Evolutionary conservation across 495 filamentous ascomycete genomes (phyloP).

Genomic region (Penicillium bialowiezense): DNA sequence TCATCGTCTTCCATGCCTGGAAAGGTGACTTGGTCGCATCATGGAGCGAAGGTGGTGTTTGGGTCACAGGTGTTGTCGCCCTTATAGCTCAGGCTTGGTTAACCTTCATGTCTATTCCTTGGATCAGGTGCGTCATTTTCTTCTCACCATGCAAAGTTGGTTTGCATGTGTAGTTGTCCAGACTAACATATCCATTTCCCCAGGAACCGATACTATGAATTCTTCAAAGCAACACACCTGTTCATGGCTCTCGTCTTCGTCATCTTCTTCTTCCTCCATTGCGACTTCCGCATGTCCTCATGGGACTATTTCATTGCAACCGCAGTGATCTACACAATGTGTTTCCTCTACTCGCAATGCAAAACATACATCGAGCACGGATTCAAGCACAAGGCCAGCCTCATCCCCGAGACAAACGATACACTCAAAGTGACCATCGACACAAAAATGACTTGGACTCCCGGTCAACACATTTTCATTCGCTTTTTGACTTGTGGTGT

Average conservation of each 20-base stretch:
- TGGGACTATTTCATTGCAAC: conserved; percentile 59
- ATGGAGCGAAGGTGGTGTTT: conserved; percentile 44
- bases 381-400: conserved; percentile 36
- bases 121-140: conserved; percentile 40
- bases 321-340: conserved; percentile 41
- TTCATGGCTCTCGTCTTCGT: conserved; percentile 51
- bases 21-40: conserved; percentile 47
- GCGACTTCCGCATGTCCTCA: conserved; percentile 50
- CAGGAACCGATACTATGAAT: conserved; percentile 56
- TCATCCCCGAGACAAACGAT: conserved; percentile 32
- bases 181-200: not conserved
- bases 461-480: conserved; percentile 44
- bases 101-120: conserved; percentile 48
- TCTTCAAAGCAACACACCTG: conserved; percentile 57
- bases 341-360: conserved; percentile 39
- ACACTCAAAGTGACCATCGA: conserved; percentile 41
- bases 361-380: conserved; percentile 44
- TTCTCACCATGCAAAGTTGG: too few species aligned
- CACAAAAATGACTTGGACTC: conserved; percentile 35
- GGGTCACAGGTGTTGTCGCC: conserved; percentile 55
- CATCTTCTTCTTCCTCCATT: conserved; percentile 58
- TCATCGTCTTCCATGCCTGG: conserved; percentile 50
- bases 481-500: conserved; percentile 35
- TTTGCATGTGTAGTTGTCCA: too few species aligned
- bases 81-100: conserved; percentile 55